phyloP scores from a whole-genome alignment of 164 flowering plant genomes.

The Vitis rotundifolia region DNA sequence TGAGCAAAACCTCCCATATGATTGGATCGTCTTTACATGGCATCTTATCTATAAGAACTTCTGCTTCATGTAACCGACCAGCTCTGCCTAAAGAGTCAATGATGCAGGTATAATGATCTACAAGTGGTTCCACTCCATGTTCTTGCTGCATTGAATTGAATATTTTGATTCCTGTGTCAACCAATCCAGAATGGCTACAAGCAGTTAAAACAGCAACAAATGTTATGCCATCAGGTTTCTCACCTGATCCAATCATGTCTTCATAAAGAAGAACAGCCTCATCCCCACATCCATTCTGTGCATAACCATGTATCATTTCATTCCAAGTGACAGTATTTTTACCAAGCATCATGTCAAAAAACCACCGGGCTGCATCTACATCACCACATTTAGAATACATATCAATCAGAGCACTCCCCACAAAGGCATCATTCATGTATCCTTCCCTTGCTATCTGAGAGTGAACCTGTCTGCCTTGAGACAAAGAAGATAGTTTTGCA shows the following conservation, averaged over 20 bases:
- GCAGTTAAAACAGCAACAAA: slow-evolving; percentile 74
- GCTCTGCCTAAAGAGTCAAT: slow-evolving; percentile 76
- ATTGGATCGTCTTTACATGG: slow-evolving; percentile 70
- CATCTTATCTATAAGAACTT: slow-evolving; percentile 52
- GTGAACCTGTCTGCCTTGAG: slow-evolving; percentile 65
- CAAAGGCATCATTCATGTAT: slow-evolving; percentile 50
- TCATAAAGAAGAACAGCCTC: slow-evolving; percentile 60
- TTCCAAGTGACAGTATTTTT: slow-evolving; percentile 76
- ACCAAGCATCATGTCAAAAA: slow-evolving; percentile 55
- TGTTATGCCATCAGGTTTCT: slow-evolving; percentile 66
- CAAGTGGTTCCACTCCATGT: slow-evolving; percentile 52
- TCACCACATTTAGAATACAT: slow-evolving; percentile 79
- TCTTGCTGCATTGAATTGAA: slow-evolving; percentile 62
- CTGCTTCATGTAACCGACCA: slow-evolving; percentile 67
- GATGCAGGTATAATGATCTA: slow-evolving; percentile 72
- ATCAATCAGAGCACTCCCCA: slow-evolving; percentile 69
- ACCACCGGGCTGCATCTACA: slow-evolving; percentile 44
- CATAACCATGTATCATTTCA: slow-evolving; percentile 90
- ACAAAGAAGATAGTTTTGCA: slow-evolving; percentile 48
- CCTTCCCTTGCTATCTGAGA: slow-evolving; percentile 55
- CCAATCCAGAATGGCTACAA: slow-evolving; percentile 84
- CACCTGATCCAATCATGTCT: slow-evolving; percentile 52
- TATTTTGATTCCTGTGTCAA: slow-evolving; percentile 57
- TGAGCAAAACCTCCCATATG: slow-evolving; percentile 82
- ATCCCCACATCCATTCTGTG: slow-evolving; percentile 72